These are phyloP conservation scores for Termitomyces sp. DNA, from an alignment of 768 basidiomycete genomes.

Conservation along the genomic window DNA sequence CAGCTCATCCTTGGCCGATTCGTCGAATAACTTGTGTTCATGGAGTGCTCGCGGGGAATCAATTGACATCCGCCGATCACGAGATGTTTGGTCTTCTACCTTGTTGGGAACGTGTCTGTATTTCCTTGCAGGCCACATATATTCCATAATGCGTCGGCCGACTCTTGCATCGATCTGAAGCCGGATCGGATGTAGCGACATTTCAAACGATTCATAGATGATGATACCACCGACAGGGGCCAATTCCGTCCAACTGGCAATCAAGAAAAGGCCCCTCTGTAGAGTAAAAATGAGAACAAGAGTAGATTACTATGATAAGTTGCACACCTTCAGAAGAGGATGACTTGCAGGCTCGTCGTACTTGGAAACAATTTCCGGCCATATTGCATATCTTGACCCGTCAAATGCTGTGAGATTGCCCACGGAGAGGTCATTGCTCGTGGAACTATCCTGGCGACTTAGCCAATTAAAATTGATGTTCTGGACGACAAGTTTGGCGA, in stretches of 20 bases:
- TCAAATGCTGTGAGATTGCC: constrained; percentile 83
- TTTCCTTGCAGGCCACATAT: constrained; percentile 73
- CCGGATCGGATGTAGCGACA: constrained; percentile 80
- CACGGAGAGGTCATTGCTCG: constrained; percentile 68
- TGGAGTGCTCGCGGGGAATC: constrained; percentile 42
- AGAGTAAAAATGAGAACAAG: neutral
- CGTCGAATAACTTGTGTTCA: constrained; percentile 2
- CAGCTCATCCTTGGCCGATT: constrained; percentile 13
- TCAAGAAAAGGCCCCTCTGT: constrained; percentile 67
- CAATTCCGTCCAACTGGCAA: constrained; percentile 77
- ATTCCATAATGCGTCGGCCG: constrained; percentile 79
- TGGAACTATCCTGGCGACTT: constrained; percentile 83
- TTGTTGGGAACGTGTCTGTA: constrained; percentile 24
- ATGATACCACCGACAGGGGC: constrained; percentile 91
- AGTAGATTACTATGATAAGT: neutral
- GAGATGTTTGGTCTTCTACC: constrained; percentile 1
- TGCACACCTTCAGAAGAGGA: constrained; percentile 61
- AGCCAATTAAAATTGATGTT: constrained; percentile 79
- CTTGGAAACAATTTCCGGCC: constrained; percentile 85
- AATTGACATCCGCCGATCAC: constrained; percentile 34
- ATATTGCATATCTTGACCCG: constrained; percentile 73
- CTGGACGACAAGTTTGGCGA: constrained; percentile 83
- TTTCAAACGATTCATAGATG: constrained; percentile 77
- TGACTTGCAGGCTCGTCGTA: constrained; percentile 65
- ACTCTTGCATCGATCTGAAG: constrained; percentile 83